phyloP scores from a whole-genome alignment of 116 monocot genomes.

The Trichopus zeylanicus region DNA sequence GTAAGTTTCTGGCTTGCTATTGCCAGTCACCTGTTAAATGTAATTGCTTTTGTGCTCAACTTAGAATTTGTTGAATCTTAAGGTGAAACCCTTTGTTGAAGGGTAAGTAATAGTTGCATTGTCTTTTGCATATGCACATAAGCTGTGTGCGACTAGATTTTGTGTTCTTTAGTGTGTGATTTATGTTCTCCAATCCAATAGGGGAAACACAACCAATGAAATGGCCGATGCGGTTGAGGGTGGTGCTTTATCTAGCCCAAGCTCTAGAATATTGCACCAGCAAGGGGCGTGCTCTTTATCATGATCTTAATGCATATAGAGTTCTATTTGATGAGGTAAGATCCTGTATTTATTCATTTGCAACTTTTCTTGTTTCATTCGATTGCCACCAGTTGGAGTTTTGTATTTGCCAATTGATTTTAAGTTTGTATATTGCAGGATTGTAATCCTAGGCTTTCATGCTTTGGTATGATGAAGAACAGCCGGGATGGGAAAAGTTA shows the following conservation, averaged over 20 bases:
- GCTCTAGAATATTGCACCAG: slow-evolving; percentile 92
- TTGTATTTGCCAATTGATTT: slow-evolving; percentile 10
- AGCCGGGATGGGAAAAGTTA: slow-evolving; percentile 74
- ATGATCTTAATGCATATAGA: slow-evolving; percentile 96
- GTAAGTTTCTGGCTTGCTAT: slow-evolving; percentile 30
- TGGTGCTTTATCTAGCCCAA: slow-evolving; percentile 78
- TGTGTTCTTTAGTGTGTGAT: neutral
- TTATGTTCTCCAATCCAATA: slow-evolving; percentile 4
- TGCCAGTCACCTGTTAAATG: neutral
- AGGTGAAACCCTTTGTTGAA: neutral
- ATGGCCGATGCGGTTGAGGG: slow-evolving; percentile 93
- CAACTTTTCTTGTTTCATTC: slow-evolving; percentile 10
- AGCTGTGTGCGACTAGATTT: neutral
- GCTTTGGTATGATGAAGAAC: slow-evolving; percentile 71
- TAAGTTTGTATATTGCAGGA: slow-evolving; percentile 43
- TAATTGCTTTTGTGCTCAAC: neutral
- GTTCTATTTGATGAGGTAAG: slow-evolving; percentile 76
- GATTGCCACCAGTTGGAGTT: slow-evolving; percentile 12
- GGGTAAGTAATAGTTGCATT: neutral
- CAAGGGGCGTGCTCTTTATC: slow-evolving; percentile 82
- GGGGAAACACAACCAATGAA: slow-evolving; percentile 92
- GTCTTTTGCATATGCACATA: neutral
- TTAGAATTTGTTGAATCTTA: neutral
- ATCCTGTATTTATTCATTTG: neutral
- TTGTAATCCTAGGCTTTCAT: slow-evolving; percentile 62